These are phyloP conservation scores for Suhomyces xylopsoci DNA, from an alignment of 805 yeast species.

Conservation along the genomic window DNA sequence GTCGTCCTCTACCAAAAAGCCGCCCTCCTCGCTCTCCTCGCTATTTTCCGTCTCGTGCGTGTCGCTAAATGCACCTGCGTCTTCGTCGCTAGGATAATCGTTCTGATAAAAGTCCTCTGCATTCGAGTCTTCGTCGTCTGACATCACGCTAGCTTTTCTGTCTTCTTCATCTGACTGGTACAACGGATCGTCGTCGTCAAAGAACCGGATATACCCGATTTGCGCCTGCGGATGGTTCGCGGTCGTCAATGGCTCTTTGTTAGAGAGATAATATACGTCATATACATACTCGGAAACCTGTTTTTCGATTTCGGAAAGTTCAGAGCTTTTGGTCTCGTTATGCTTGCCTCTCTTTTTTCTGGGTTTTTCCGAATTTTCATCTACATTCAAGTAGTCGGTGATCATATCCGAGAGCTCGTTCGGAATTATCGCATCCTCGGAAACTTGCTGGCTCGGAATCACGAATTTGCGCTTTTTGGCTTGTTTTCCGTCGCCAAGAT, in stretches of 20 bases:
- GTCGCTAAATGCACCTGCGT: constrained; percentile 40
- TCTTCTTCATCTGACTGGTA: constrained; percentile 39
- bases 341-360: constrained; percentile 9
- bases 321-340: not conserved
- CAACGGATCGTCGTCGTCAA: constrained; percentile 50
- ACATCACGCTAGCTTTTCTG: constrained; percentile 21
- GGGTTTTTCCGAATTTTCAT: constrained; percentile 14
- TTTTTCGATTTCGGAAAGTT: not conserved
- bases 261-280: constrained; percentile 62
- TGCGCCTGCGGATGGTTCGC: constrained; percentile 48
- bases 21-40: not conserved
- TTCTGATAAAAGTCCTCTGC: constrained; percentile 91
- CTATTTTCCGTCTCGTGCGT: constrained; percentile 25
- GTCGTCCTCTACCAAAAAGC: constrained; percentile 6
- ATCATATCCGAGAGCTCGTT: constrained; percentile 76
- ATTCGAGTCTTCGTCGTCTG: constrained; percentile 82
- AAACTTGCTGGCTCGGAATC: constrained; percentile 30
- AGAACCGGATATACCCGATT: constrained; percentile 53
- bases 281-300: constrained; percentile 72
- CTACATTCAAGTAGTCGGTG: constrained; percentile 50
- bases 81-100: constrained; percentile 95
- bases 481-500: constrained; percentile 4
- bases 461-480: constrained; percentile 28
- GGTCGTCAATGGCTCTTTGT: constrained; percentile 35
- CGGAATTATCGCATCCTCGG: constrained; percentile 42